Conservation (phyloP, 805 yeast species). For the Diddensiella santjacobensis region DNA sequence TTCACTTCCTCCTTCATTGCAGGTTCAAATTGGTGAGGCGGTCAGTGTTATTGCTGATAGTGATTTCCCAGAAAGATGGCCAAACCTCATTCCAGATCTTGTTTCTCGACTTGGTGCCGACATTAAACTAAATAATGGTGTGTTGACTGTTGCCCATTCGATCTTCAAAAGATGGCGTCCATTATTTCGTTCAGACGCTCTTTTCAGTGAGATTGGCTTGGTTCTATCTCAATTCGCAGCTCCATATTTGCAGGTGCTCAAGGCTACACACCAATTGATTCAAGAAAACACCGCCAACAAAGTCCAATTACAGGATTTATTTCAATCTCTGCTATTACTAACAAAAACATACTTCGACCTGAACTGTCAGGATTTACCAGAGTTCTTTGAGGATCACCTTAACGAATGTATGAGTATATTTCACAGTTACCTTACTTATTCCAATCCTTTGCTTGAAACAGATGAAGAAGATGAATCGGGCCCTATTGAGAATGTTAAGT, state of each 20-base stretch:
- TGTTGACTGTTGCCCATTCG: conserved; percentile 87
- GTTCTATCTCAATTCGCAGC: conserved; percentile 78
- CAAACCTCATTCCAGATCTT: conserved; percentile 53
- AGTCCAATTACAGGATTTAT: conserved; percentile 50
- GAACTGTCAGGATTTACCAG: conserved; percentile 97
- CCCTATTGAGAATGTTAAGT: conserved; percentile 63
- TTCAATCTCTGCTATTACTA: conserved; percentile 68
- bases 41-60: conserved; percentile 90
- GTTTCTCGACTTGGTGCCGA: conserved; percentile 67
- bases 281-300: conserved; percentile 42
- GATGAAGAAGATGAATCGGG: conserved; percentile 67
- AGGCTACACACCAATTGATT: conserved; percentile 64
- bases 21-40: conserved; percentile 93
- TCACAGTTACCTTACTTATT: conserved; percentile 71
- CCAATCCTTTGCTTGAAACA: conserved; percentile 51
- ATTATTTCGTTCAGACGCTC: conserved; percentile 81
- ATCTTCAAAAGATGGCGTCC: conserved; percentile 98
- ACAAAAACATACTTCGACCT: conserved; percentile 85
- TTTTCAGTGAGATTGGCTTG: conserved; percentile 79
- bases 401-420: conserved; percentile 70
- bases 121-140: conserved; percentile 74
- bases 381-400: conserved; percentile 91
- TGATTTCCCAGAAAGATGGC: conserved; percentile 93
- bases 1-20: conserved; percentile 64
- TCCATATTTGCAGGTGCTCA: conserved; percentile 72